Evolutionary conservation across 2,329 filamentous ascomycete species (phyloP).

Genomic region (Whalleya microplaca): DNA sequence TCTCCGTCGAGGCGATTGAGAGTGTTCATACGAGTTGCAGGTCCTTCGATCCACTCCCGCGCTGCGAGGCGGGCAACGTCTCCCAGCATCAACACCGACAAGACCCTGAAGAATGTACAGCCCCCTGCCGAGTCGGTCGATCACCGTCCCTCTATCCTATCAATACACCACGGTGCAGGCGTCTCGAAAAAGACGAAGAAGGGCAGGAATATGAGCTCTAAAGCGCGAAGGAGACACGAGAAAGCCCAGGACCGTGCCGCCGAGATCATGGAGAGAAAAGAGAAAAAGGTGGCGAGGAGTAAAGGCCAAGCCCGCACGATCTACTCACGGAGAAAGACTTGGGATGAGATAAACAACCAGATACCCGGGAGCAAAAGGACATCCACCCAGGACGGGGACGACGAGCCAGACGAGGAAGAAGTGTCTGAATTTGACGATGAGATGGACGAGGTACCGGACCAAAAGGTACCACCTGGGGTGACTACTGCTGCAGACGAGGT

Average conservation of each 20-base stretch:
- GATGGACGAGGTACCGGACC: constrained; percentile 29
- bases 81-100: constrained; percentile 71
- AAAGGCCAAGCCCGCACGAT: constrained; percentile 51
- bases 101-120: constrained; percentile 66
- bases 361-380: constrained; percentile 24
- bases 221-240: constrained; percentile 59
- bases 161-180: constrained; percentile 68
- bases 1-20: background rate
- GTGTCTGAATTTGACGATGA: constrained; percentile 29
- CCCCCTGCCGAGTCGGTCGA: constrained; percentile 53
- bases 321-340: constrained; percentile 55
- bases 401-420: constrained; percentile 23
- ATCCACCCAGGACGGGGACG: constrained; percentile 12
- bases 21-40: constrained; percentile 42
- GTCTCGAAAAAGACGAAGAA: constrained; percentile 69
- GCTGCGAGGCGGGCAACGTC: constrained; percentile 74
- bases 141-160: constrained; percentile 67
- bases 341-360: constrained; percentile 62
- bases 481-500: constrained; percentile 1
- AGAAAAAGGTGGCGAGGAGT: constrained; percentile 59
- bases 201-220: constrained; percentile 59
- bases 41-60: constrained; percentile 70
- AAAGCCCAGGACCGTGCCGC: constrained; percentile 62
- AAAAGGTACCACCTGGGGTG: constrained; percentile 8
- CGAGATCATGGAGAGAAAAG: constrained; percentile 62